Conservation (phyloP, 1,284 basidiomycete species). For the Cutaneotrichosporon cutaneum region DNA sequence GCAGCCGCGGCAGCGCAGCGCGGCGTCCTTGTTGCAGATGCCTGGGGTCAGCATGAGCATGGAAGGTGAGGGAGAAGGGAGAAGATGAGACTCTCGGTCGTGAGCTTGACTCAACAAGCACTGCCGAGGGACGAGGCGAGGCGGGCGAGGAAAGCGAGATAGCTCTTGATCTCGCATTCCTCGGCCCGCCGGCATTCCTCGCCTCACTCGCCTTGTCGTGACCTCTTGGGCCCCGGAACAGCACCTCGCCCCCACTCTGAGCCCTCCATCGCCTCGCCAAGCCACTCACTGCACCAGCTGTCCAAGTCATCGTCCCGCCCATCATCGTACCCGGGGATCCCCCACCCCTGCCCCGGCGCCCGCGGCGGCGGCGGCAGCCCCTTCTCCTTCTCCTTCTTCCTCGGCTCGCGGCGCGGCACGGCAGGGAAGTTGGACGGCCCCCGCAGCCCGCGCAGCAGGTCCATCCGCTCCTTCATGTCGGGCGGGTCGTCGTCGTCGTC, state of each 20-base stretch:
- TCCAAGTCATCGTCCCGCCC: slow-evolving; percentile 43
- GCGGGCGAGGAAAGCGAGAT: background rate
- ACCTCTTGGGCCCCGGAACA: too few relatives aligned
- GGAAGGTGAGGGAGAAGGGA: too few relatives aligned
- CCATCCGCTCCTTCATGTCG: slow-evolving; percentile 26
- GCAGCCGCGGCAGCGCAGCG: slow-evolving; percentile 42
- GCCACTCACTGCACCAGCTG: slow-evolving; percentile 49
- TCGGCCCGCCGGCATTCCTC: background rate
- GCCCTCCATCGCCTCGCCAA: too few relatives aligned
- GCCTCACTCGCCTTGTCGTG: background rate
- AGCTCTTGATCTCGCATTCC: background rate
- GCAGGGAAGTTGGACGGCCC: slow-evolving; percentile 28
- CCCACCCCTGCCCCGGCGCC: slow-evolving; percentile 30
- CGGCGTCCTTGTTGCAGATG: slow-evolving; percentile 49
- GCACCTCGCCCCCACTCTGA: too few relatives aligned
- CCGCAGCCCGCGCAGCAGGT: slow-evolving; percentile 34
- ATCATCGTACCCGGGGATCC: slow-evolving; percentile 42
- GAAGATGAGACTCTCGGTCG: background rate
- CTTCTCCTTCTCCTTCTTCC: slow-evolving; percentile 10
- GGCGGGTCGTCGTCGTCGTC: slow-evolving; percentile 28
- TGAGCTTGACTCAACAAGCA: too few relatives aligned
- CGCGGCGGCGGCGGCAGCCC: slow-evolving; percentile 24
- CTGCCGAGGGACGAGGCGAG: background rate
- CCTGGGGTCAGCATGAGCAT: slow-evolving; percentile 29
- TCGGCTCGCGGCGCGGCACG: slow-evolving; percentile 13